Conservation (phyloP, 768 basidiomycete species). For the Roridomyces roridus region DNA sequence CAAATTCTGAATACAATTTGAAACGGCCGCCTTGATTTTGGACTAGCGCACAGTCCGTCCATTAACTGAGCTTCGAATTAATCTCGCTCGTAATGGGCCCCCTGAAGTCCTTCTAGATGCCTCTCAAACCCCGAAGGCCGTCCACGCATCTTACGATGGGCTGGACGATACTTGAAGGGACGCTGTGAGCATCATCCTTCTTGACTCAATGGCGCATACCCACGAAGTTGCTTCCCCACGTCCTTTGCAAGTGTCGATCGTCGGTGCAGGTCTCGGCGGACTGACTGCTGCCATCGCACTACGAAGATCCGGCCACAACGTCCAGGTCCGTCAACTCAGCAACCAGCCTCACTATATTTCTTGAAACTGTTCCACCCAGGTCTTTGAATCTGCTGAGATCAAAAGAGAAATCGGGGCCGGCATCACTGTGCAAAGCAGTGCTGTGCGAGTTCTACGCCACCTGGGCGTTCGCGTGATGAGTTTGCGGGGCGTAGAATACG, state of each 20-base stretch:
- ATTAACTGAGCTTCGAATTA: too few species aligned
- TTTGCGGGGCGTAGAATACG: constrained; percentile 7
- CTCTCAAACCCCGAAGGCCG: too few species aligned
- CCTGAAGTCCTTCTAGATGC: too few species aligned
- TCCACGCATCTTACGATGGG: too few species aligned
- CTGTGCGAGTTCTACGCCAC: constrained; percentile 11
- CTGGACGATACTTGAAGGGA: too few species aligned
- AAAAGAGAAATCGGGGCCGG: constrained; percentile 17
- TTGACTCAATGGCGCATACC: too few species aligned
- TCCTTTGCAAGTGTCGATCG: constrained; percentile 9
- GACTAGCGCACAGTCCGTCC: too few species aligned
- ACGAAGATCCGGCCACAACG: constrained; percentile 10
- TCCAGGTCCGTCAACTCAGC: not conserved
- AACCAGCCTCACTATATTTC: not conserved
- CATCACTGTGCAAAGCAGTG: constrained; percentile 10
- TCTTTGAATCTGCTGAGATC: constrained; percentile 12
- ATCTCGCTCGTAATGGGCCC: too few species aligned
- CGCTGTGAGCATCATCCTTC: too few species aligned
- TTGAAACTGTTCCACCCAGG: too few species aligned
- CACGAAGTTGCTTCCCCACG: not conserved
- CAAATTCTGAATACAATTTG: too few species aligned
- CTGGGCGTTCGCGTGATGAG: not conserved
- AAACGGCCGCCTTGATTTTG: too few species aligned
- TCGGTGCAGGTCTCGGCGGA: constrained; percentile 18
- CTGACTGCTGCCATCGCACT: constrained; percentile 14